phyloP scores from a whole-genome alignment of 345 rosid genomes.

The Eucalyptus marginata region DNA sequence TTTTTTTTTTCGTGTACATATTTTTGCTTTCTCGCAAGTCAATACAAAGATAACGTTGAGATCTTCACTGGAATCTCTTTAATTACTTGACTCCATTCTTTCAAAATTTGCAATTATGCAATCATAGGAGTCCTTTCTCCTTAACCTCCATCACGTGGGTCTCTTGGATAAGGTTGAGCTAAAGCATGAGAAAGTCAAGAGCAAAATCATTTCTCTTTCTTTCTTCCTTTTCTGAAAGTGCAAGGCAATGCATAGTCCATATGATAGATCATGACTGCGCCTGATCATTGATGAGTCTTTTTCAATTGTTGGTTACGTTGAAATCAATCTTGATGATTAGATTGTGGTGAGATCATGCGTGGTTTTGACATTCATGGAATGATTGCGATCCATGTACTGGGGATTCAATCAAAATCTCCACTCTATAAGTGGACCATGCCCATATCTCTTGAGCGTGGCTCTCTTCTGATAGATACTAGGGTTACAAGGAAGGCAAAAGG shows the following conservation, averaged over 20 bases:
- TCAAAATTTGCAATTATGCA: not conserved
- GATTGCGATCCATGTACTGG: not conserved
- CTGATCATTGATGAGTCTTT: not conserved
- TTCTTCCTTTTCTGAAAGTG: not conserved
- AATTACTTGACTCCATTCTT: not conserved
- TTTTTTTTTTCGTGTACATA: not conserved
- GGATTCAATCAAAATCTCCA: not conserved
- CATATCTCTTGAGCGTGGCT: not conserved
- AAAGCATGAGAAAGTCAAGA: not conserved
- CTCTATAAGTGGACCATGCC: not conserved
- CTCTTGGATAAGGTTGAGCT: not conserved
- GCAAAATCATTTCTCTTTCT: not conserved
- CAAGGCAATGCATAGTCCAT: not conserved
- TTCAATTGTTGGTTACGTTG: not conserved
- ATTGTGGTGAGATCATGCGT: not conserved
- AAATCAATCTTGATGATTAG: not conserved
- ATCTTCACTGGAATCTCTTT: not conserved
- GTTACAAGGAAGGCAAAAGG: not conserved
- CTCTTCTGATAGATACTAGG: not conserved
- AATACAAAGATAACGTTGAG: not conserved
- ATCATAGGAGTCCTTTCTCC: not conserved
- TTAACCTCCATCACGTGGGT: not conserved
- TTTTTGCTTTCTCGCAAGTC: not conserved
- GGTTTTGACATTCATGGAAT: not conserved
- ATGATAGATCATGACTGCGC: not conserved